Evolutionary conservation across 2,329 filamentous ascomycete genomes (phyloP), one percentile per base, ranked within the genome.

Genomic region (Exophiala bonariae): DNA sequence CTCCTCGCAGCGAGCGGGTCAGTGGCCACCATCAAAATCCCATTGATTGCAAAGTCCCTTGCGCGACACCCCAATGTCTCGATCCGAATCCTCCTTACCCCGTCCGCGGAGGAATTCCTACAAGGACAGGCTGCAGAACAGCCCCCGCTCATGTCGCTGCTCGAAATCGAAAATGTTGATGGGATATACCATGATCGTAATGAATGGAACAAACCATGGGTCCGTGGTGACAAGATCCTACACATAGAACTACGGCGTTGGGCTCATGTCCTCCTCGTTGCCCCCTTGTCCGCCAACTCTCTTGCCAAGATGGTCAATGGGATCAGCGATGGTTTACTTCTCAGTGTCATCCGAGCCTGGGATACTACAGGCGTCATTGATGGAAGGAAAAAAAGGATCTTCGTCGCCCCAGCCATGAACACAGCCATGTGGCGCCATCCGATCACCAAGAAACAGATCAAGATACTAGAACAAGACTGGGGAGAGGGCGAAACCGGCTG

Each of bases 341-440:
- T 75, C 5, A 85, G 82, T 11, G 85, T 93, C 0, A 77, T 93
- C 30, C 76, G 92, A 16, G 92, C 92, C 0, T 99, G 92, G 93
- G 92, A 97, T 67, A 84, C 83, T 0, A 76, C 76, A n/a, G 81
- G 82, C 0, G 63, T 75, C 13, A 70, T 85, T 5, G 82, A 86
- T 37, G 63, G 56, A 32, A 66, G 63, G 41, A 81, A 76, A 65
- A 85, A 85, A 66, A 79, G 75, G 54, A 89, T 95, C 28, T 61
- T 93, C 2, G 86, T 92, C 0, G 87, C 87, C 2, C 84, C 85
- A 1, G 83, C 86, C 22, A 95, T 96, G 89, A 96, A 96, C 65
- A 89, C 82, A 18, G 83, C 85, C 3, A 96, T 96, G 91, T 95
- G 87, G 86, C 74, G 77, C 45, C 89, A 96, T 63, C 91, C 90